Evolutionary conservation across 1,139 yeast genomes (phyloP), one percentile per base, ranked within the genome.

Genomic region (Yamadazyma jaroonii): DNA sequence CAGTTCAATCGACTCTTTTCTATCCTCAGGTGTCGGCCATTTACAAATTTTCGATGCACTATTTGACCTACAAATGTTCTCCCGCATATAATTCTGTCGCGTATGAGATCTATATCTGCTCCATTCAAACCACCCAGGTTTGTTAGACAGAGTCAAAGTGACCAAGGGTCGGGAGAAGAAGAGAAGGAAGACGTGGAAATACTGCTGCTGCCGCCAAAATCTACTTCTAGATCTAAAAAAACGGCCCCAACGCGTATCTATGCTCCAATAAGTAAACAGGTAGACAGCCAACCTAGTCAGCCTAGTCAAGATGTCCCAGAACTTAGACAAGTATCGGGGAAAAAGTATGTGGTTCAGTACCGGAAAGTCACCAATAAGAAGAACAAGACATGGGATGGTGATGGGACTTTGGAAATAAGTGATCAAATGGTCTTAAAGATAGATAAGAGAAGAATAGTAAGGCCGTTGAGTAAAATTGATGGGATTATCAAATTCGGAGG

Each of bases 301-400:
- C 20, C 20, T 17, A 17, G 6, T 4, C 20, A 17, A 17, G 6
- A 4, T 6, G 6, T 4, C 20, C 20, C 4, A 6, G 20, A 17
- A 6, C 6, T 6, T 6, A 17, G 6, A 17, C 6, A 11, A 6
- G 26, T 21, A 10, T 9, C 20, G 12, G 23, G 27, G 9, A 33
- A 26, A 13, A 27, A 27, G 9, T 44, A 43, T 30, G 25, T 43
- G 17, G 79, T 80, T 2, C 74, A 86, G 48, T 86, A 84, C 77
- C 66, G 98, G 30, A 88, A 86, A 56, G 71, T 69, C 29, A 68
- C 92, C 1, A 70, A 64, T 28, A 87, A 85, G 60, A 89, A 90
- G 67, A 81, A 89, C 57, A 90, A 90, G 56, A 82, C 90, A 0
- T 92, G 98, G 98, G 95, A 88, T 41, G 96, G 95, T 3, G 98